Evolutionary conservation across 2,329 filamentous ascomycete species (phyloP).

Genomic region (Clonostachys sp.): DNA sequence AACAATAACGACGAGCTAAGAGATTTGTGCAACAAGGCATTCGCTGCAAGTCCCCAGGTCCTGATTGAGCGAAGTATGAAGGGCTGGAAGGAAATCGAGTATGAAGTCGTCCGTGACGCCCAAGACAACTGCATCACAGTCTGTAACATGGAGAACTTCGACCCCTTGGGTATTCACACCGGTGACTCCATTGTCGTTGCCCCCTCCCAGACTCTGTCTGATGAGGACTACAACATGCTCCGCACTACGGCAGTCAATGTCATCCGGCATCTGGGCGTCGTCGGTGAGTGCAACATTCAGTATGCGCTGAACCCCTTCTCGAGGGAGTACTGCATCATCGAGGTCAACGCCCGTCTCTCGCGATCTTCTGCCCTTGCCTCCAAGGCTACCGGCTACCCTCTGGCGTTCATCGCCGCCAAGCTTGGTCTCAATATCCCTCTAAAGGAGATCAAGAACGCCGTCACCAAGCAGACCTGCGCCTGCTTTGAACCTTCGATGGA

Average conservation of each 20-base stretch:
- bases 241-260: slow-evolving; percentile 95
- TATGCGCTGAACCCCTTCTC: slow-evolving; percentile 96
- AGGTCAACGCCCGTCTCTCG: slow-evolving; percentile 95
- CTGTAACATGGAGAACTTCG: slow-evolving; percentile 99
- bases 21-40: slow-evolving; percentile 89
- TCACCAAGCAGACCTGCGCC: slow-evolving; percentile 92
- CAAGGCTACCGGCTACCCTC: slow-evolving; percentile 93
- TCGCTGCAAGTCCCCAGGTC: slow-evolving; percentile 92
- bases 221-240: slow-evolving; percentile 99
- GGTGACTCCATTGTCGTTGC: slow-evolving; percentile 98
- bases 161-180: slow-evolving; percentile 95
- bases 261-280: slow-evolving; percentile 92
- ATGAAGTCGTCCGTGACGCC: slow-evolving; percentile 93
- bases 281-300: slow-evolving; percentile 98
- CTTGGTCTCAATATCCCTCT: slow-evolving; percentile 90
- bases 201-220: slow-evolving; percentile 91
- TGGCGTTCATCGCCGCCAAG: slow-evolving; percentile 96
- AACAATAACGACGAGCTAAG: slow-evolving; percentile 78
- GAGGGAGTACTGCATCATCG: slow-evolving; percentile 96
- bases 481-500: slow-evolving; percentile 98
- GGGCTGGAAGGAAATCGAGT: slow-evolving; percentile 99
- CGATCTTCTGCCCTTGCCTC: slow-evolving; percentile 93
- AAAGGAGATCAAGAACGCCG: slow-evolving; percentile 94
- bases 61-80: slow-evolving; percentile 99
- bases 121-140: slow-evolving; percentile 99